Base-by-base conservation (phyloP, 306 rosid genomes). In the Mimosa bimucronata region DNA sequence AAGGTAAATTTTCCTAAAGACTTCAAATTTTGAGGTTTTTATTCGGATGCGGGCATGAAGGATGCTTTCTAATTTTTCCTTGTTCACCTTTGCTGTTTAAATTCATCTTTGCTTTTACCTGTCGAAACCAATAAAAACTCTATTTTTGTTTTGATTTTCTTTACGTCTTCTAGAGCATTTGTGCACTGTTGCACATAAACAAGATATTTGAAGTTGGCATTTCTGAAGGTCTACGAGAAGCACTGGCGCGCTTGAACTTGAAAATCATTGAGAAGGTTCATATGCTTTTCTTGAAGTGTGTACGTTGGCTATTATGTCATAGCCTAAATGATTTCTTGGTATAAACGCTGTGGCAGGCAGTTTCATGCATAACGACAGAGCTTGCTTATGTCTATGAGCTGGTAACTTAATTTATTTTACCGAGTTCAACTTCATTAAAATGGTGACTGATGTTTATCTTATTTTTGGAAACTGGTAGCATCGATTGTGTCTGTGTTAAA, bases 141-240 rank as follows among this genome's bases (percentile, higher is more conserved):
- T 66, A 62, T 77, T n/a, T 41, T 69, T 61, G 30, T 72, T 60
- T 65, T 66, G 23, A 38, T 30, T 26, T 72, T 68, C 52, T 44
- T 21, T 55, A 66, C 57, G 25, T 76, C 78, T 76, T 82, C 66
- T 66, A 95, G 98, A 92, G 97, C 86, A 82, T 95, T 67, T 85
- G 92, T 83, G 92, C 97, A 9, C 97, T 95, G 83, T 83, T 95
- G 91, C 95, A 95, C 74, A 58, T 95, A 81, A 88, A 88, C 89
- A 92, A 95, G 88, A 90, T 95, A 88, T 92, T 95, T 89, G 98
- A 92, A 87, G 97, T 92, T 66, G 98, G 98, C 71, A 88, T 92
- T 85, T 95, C 98, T 3, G 97, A 92, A 87, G 91, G 86, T 79
- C 98, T 91, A 69, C 90, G 72, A 74, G 96, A 90, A 73, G 93